Percentiles rank a stretch among this genome's conserved stretches.
These are phyloP conservation scores for Hypoxylon rubiginosum DNA, from an alignment of 2,329 filamentous ascomycete species.

Conservation along the genomic window DNA sequence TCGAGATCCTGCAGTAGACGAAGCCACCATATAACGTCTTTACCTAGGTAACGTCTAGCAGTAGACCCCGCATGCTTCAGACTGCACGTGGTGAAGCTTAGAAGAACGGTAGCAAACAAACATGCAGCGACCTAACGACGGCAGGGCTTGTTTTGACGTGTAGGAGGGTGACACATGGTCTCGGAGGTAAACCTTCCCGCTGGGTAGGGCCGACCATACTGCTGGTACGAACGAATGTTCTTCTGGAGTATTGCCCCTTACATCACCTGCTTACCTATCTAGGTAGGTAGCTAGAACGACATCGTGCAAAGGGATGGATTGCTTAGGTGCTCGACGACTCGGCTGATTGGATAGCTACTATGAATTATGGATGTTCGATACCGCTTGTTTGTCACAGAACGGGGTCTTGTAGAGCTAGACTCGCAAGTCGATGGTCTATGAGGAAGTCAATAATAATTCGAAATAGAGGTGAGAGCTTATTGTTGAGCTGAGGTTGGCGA, in stretches of 20 bases:
- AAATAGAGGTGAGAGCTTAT: background rate
- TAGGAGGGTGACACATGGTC: slow-evolving; percentile 21
- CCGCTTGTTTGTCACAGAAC: background rate
- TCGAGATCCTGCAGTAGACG: slow-evolving; percentile 2
- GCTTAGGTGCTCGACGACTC: background rate
- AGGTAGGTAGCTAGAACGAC: background rate
- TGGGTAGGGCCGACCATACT: slow-evolving; percentile 6
- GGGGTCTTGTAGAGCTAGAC: background rate
- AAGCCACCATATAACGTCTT: background rate
- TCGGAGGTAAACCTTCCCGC: slow-evolving; percentile 18
- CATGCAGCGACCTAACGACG: slow-evolving; percentile 19
- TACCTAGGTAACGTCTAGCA: background rate
- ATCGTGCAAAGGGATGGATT: background rate
- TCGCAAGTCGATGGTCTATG: background rate
- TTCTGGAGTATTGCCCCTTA: background rate
- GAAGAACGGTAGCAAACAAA: background rate
- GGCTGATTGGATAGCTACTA: background rate
- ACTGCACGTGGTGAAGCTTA: background rate
- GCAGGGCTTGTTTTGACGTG: slow-evolving; percentile 1
- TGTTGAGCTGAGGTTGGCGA: background rate
- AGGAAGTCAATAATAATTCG: no score
- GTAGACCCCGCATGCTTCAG: background rate
- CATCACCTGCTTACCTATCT: background rate
- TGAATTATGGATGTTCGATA: background rate
- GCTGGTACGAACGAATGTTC: background rate